phyloP scores from a whole-genome alignment of 1,284 basidiomycete genomes.

The Cryptococcus floricola region DNA sequence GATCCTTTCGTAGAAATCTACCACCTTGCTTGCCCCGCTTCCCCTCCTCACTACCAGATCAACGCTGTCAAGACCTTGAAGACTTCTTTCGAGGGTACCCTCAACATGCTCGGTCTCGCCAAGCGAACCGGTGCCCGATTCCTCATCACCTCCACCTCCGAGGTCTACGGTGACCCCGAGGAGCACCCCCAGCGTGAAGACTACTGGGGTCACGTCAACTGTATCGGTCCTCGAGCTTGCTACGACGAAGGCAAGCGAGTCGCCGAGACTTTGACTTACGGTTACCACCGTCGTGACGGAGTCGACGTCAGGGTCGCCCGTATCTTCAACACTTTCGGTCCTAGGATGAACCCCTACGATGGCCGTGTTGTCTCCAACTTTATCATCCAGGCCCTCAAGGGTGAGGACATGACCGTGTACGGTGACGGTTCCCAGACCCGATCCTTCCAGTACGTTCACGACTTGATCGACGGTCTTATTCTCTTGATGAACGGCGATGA shows the following conservation, averaged over 20 bases:
- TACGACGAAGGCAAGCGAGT: constrained; percentile 98
- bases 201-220: constrained; percentile 98
- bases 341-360: constrained; percentile 83
- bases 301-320: constrained; percentile 93
- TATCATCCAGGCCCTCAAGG: constrained; percentile 91
- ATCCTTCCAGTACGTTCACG: constrained; percentile 81
- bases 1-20: constrained; percentile 70
- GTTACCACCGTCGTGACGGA: constrained; percentile 86
- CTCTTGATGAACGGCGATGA: constrained; percentile 88
- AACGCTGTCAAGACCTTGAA: constrained; percentile 96
- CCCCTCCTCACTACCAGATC: constrained; percentile 91
- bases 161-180: constrained; percentile 95
- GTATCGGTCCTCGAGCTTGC: constrained; percentile 92
- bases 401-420: constrained; percentile 94
- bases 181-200: constrained; percentile 94
- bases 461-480: constrained; percentile 63
- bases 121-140: constrained; percentile 96
- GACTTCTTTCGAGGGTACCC: constrained; percentile 93
- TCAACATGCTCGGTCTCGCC: constrained; percentile 98
- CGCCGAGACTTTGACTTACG: constrained; percentile 90
- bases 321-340: constrained; percentile 73
- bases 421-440: constrained; percentile 94
- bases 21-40: constrained; percentile 92
- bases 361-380: constrained; percentile 98
- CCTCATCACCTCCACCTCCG: constrained; percentile 85